Percentiles rank a stretch among this genome's conserved stretches.
Conservation (phyloP, 2,329 filamentous ascomycete genomes). For the Aspergillus tamarii region DNA sequence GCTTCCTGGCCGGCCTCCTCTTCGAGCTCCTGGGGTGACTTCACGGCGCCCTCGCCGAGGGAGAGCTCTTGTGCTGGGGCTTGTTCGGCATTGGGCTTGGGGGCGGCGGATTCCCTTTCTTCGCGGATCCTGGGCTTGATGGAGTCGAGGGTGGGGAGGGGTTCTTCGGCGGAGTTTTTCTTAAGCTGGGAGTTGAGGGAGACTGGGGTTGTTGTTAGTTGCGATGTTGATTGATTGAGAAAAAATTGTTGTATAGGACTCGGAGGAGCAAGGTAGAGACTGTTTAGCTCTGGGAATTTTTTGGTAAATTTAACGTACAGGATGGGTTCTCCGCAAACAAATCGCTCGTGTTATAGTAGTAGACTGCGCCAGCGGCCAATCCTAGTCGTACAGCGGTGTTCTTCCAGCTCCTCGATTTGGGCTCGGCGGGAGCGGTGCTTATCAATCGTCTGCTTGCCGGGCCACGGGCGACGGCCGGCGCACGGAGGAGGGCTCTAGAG, state of each 20-base stretch:
- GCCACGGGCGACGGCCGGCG: slow-evolving; percentile 34
- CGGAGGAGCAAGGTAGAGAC: not conserved
- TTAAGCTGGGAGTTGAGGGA: slow-evolving; percentile 37
- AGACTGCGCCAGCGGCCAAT: slow-evolving; percentile 74
- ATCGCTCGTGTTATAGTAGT: slow-evolving; percentile 91
- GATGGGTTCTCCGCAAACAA: slow-evolving; percentile 82
- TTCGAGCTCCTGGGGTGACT: slow-evolving; percentile 64
- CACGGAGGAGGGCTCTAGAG: slow-evolving; percentile 49
- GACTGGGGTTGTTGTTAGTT: slow-evolving; percentile 28
- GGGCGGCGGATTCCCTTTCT: slow-evolving; percentile 28
- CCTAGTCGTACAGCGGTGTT: slow-evolving; percentile 73
- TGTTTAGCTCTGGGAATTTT: not conserved
- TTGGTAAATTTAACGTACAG: slow-evolving; percentile 58
- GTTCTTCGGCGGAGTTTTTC: slow-evolving; percentile 44
- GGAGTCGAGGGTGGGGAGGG: slow-evolving; percentile 67
- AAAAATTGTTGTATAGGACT: not conserved
- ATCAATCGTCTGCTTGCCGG: slow-evolving; percentile 52
- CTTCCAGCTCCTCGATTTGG: slow-evolving; percentile 81
- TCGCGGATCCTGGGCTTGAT: slow-evolving; percentile 60
- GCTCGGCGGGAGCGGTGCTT: slow-evolving; percentile 59
- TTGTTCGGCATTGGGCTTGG: slow-evolving; percentile 16
- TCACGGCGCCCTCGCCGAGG: slow-evolving; percentile 26
- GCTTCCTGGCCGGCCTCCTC: slow-evolving; percentile 84
- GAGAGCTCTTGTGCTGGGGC: slow-evolving; percentile 14
- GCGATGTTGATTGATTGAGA: not conserved